Conservation (phyloP, 768 basidiomycete genomes). For the Ramaria sp. region DNA sequence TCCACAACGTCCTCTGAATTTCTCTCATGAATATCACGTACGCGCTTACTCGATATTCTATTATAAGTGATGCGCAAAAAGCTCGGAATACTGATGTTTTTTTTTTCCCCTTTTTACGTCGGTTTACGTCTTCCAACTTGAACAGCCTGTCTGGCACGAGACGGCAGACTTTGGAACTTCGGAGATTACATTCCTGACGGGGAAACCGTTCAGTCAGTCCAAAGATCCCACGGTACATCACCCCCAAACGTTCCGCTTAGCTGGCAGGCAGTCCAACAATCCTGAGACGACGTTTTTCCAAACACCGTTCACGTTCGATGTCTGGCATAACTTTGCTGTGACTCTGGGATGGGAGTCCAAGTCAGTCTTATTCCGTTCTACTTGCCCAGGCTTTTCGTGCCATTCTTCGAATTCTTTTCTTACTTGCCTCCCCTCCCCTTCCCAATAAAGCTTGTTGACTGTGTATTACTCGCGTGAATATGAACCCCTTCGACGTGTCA, state of each 20-base stretch:
- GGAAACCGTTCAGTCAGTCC: conserved; percentile 14
- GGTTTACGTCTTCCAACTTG: background rate
- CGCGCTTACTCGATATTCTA: no score
- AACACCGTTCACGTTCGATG: conserved; percentile 9
- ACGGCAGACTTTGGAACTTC: conserved; percentile 11
- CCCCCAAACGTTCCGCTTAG: conserved; percentile 12
- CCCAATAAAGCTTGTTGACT: conserved; percentile 10
- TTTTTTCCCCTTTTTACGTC: no score
- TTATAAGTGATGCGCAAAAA: no score
- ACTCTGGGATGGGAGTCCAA: conserved; percentile 14
- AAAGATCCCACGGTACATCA: conserved; percentile 11
- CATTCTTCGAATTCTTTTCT: background rate
- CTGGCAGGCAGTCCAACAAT: conserved; percentile 11
- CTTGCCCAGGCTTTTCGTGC: no score
- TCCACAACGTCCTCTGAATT: conserved; percentile 13
- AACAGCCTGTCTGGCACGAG: conserved; percentile 15
- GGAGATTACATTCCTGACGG: conserved; percentile 13
- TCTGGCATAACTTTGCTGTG: conserved; percentile 15
- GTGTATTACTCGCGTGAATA: conserved; percentile 15
- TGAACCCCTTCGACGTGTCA: conserved; percentile 11
- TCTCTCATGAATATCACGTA: conserved; percentile 15
- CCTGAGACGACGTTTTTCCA: conserved; percentile 13
- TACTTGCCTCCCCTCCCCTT: background rate
- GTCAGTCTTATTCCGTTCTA: background rate
- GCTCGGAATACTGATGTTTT: no score